Evolutionary conservation across 768 basidiomycete genomes (phyloP), one percentile per base, ranked within the genome.

Genomic region (Amanita rubescens): DNA sequence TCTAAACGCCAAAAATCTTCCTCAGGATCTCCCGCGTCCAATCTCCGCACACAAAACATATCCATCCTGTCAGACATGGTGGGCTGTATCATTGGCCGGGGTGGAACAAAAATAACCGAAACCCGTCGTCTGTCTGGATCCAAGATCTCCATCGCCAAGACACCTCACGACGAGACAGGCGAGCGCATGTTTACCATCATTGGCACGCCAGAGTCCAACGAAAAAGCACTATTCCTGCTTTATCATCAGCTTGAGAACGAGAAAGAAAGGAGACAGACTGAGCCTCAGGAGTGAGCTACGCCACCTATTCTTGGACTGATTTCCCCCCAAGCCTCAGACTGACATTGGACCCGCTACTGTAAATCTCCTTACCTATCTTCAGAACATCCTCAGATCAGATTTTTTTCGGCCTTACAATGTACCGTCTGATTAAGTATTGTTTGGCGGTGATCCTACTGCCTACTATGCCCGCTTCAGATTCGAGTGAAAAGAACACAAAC

Each of bases 41-140:
- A 94, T 69, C 78, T 98, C 59, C 88, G 94, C 59, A 98, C 96
- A 9, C 96, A 99, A 73, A 97, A 95, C 71, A 98, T 99, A 61
- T 95, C 96, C 61, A 98, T 99, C 64, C 96, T 96, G 34, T 90
- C 90, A 58, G 96, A 99, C 74, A 99, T 99, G 96, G 96, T 99
- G 58, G 94, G 86, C 55, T 91, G 89, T 66, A 90, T 89, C 72
- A 98, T 97, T 63, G 95, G 95, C 55, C 90, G 94, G 59, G 91
- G 87, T 67, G 95, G 95, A 27, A 89, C 91, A 60, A 98, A 98
- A 79, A 99, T 99, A 63, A 98, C 95, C 49, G 96, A 99, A 71
- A 99, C 98, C 67, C 90, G 96, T 62, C 90, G 95, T 54, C 82
- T 98, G 42, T 96, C 93, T 57, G 96, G 96, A 37, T 95, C 91